phyloP scores from a whole-genome alignment of 2,329 filamentous ascomycete species.

The Cadophora luteo-olivacea region DNA sequence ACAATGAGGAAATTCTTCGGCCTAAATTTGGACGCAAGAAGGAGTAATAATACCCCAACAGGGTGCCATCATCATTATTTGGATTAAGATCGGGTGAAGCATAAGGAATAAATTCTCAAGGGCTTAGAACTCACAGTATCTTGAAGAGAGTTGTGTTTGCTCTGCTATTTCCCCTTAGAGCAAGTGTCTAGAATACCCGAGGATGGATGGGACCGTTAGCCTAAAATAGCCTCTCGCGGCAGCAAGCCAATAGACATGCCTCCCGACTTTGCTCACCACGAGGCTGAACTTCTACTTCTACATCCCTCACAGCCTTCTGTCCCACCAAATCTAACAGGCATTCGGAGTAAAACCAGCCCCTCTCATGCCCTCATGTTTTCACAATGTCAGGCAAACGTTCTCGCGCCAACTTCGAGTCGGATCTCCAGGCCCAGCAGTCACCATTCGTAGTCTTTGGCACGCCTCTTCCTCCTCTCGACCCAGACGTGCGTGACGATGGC shows the following conservation, averaged over 20 bases:
- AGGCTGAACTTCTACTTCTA: conserved; percentile 21
- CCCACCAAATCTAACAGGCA: neutral
- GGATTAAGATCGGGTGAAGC: no score
- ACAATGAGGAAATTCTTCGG: neutral
- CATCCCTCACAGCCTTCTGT: conserved; percentile 22
- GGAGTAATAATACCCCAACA: neutral
- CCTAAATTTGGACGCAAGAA: neutral
- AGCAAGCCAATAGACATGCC: conserved; percentile 23
- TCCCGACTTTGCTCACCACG: conserved; percentile 5
- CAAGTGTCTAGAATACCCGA: neutral
- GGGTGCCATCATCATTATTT: no score
- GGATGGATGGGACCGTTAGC: neutral
- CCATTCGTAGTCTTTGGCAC: conserved; percentile 85
- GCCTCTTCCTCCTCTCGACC: conserved; percentile 78
- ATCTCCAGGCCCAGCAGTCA: conserved; percentile 69
- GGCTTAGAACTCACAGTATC: no score
- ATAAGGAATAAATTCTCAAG: no score
- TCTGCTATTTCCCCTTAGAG: neutral
- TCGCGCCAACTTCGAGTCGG: conserved; percentile 78
- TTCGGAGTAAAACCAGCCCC: neutral
- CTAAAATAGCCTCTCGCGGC: conserved; percentile 9
- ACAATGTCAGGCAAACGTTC: conserved; percentile 81
- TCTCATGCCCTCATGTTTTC: conserved; percentile 32
- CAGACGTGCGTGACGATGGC: conserved; percentile 83
- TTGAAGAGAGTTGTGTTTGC: no score